phyloP scores from a whole-genome alignment of 2,329 filamentous ascomycete genomes.

The Scorias spongiosa region DNA sequence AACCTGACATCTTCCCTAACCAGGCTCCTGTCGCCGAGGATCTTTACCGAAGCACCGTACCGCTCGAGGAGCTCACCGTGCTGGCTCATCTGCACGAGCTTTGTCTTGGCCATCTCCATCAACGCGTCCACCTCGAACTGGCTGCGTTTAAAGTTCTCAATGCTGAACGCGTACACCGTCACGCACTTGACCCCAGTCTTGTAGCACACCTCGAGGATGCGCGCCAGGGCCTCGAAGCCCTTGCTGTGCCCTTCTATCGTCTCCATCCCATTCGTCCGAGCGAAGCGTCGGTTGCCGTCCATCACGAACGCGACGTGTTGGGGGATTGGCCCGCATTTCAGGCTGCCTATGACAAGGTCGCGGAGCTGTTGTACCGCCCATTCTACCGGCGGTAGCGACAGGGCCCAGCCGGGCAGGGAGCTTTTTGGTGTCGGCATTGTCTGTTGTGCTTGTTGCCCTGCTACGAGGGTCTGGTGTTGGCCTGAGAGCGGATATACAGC shows the following conservation, averaged over 20 bases:
- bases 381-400: constrained; percentile 81
- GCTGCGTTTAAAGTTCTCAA: constrained; percentile 96
- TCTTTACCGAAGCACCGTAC: constrained; percentile 75
- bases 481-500: not conserved
- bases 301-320: constrained; percentile 98
- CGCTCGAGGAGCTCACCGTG: constrained; percentile 86
- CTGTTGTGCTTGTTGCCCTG: constrained; percentile 25
- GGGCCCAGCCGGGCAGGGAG: constrained; percentile 56
- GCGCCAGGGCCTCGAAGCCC: constrained; percentile 86
- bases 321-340: constrained; percentile 82
- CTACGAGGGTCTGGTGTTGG: not conserved
- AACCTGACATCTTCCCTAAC: constrained; percentile 77
- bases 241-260: constrained; percentile 91
- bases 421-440: not conserved
- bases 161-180: constrained; percentile 95
- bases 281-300: constrained; percentile 94
- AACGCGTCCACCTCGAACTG: constrained; percentile 92
- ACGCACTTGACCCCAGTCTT: constrained; percentile 93
- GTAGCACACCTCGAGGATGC: constrained; percentile 96
- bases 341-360: constrained; percentile 72
- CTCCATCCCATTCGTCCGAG: constrained; percentile 79
- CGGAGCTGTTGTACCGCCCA: constrained; percentile 68
- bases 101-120: constrained; percentile 96
- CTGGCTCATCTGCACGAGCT: constrained; percentile 77
- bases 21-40: constrained; percentile 71